Percentiles rank a stretch among this genome's conserved stretches.
Evolutionary conservation across 2,329 filamentous ascomycete species (phyloP).

Genomic region (Zymoseptoria tritici): DNA sequence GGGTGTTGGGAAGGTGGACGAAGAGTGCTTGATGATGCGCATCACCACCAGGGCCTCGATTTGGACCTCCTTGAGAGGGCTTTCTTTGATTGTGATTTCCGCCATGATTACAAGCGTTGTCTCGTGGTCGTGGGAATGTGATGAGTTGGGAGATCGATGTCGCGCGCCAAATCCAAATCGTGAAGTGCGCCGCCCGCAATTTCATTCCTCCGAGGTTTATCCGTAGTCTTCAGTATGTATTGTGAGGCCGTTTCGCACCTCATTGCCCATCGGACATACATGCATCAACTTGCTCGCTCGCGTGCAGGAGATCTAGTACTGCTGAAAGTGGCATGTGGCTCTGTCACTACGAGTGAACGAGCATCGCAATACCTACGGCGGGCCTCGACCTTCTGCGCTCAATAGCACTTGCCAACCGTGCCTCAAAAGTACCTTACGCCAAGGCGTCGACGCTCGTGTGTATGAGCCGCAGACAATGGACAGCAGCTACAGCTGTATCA

Average conservation of each 20-base stretch:
- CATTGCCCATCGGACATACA: neutral
- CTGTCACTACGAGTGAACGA: neutral
- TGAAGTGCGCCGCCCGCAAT: neutral
- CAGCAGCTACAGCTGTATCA: neutral
- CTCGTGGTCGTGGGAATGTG: neutral
- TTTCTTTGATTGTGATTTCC: conserved; percentile 32
- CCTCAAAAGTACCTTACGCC: neutral
- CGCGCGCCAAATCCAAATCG: neutral
- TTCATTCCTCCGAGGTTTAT: neutral
- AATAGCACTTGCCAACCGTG: too few species aligned
- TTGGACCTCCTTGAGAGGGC: conserved; percentile 64
- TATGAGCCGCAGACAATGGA: neutral
- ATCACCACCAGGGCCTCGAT: conserved; percentile 94
- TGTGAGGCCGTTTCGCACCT: neutral
- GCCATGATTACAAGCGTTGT: conserved; percentile 19
- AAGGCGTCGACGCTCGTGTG: neutral
- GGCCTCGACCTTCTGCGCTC: neutral
- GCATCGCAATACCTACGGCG: neutral
- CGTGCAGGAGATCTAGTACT: neutral
- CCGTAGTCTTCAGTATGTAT: neutral
- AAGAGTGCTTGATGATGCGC: conserved; percentile 97
- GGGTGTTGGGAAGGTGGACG: conserved; percentile 75
- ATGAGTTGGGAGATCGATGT: neutral
- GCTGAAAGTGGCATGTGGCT: neutral
- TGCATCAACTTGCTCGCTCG: neutral